Evolutionary conservation across 176 grass and related monocot species (phyloP), one percentile per base, ranked within the genome.

Genomic region (Alloteropsis semialata): DNA sequence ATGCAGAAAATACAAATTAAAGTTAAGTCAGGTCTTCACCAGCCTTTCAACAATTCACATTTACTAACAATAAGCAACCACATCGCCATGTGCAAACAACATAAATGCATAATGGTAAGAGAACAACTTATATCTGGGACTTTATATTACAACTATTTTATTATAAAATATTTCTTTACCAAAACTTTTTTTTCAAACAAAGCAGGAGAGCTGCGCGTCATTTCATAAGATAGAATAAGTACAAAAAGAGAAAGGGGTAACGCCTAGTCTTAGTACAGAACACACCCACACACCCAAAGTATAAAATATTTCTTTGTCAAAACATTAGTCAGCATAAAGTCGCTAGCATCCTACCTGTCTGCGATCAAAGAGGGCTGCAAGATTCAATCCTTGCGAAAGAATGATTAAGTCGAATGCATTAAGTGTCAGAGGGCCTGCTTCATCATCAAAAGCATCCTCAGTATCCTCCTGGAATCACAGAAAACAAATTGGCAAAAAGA

Each of bases 371-470:
- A 98, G 87, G 21, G 92, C 80, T 41, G 92, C 90, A 50, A 98
- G 92, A 73, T 98, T 94, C 74, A 98, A 73, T 58, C 96, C 96
- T 87, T 93, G 84, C 5, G 96, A 92, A 21, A 98, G 87, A 80
- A 98, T 93, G 76, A 98, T 98, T 85, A 98, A 39, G 80, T 98
- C 96, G 1, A 98, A 98, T n/a, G 96, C 96, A 95, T 95, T 98
- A 56, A 98, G 92, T 82, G 81, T 92, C 69, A 98, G 74, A 69
- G 96, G 96, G 19, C 92, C 92, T 71, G 81, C 72, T 75, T 93
- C 89, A 55, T 95, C 91, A 21, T 92, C 88, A 72, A 75, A 88
- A 74, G 84, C 82, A 79, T 82, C 78, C 42, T 93, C 82, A 72
- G 17, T 74, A 16, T 79, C 92, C 22, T 93, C 90, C 86, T 93